Evolutionary conservation across 1,139 yeast species (phyloP).

Genomic region (Scheffersomyces insectosa): DNA sequence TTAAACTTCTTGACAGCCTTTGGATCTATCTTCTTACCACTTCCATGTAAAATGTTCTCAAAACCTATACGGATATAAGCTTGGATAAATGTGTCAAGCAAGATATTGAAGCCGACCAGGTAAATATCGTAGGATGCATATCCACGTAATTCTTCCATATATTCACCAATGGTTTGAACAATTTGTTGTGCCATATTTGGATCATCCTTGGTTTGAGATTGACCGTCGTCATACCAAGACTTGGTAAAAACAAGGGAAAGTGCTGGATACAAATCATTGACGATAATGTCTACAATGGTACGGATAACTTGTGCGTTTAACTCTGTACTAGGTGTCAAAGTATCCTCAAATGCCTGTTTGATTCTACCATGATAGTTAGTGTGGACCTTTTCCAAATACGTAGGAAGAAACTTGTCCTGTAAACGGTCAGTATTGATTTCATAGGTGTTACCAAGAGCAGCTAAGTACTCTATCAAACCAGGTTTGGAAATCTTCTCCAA

Average conservation of each 20-base stretch:
- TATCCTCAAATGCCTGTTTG: conserved; percentile 57
- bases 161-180: conserved; percentile 74
- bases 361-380: conserved; percentile 60
- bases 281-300: conserved; percentile 64
- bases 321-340: conserved; percentile 74
- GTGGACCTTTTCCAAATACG: conserved; percentile 66
- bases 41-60: conserved; percentile 48
- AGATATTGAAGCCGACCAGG: conserved; percentile 45
- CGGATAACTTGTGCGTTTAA: conserved; percentile 70
- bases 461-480: conserved; percentile 77
- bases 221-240: conserved; percentile 49
- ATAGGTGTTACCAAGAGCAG: conserved; percentile 80
- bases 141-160: conserved; percentile 62
- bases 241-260: conserved; percentile 42
- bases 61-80: conserved; percentile 48
- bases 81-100: conserved; percentile 44
- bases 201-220: conserved; percentile 28
- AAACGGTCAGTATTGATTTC: conserved; percentile 84
- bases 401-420: conserved; percentile 70
- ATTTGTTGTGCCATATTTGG: conserved; percentile 56
- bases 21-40: conserved; percentile 60
- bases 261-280: conserved; percentile 61
- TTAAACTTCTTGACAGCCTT: conserved; percentile 47
- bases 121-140: conserved; percentile 49
- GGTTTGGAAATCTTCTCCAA: conserved; percentile 63